Conservation (phyloP, 2,329 filamentous ascomycete genomes). For the Periglandula ipomoeae region DNA sequence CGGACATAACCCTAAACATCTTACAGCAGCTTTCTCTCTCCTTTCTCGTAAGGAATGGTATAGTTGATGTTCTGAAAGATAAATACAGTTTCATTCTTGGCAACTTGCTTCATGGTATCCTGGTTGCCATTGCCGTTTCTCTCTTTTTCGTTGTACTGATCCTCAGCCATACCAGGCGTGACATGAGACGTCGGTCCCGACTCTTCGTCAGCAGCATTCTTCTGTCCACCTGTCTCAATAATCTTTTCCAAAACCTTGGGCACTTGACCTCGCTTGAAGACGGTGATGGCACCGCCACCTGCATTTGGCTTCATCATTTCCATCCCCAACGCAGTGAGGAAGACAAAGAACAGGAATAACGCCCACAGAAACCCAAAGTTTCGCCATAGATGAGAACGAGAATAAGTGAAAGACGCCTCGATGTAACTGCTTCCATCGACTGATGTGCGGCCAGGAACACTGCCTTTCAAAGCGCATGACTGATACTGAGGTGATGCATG, state of each 20-base stretch:
- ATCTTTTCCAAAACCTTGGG: conserved; percentile 48
- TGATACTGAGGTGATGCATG: conserved; percentile 28
- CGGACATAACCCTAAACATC: conserved; percentile 79
- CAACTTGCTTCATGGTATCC: conserved; percentile 36
- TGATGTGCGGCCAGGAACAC: conserved; percentile 33
- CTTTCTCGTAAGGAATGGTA: conserved; percentile 45
- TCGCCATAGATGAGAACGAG: conserved; percentile 54
- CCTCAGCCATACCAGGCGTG: conserved; percentile 49
- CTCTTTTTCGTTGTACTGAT: conserved; percentile 13
- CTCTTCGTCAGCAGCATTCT: conserved; percentile 44
- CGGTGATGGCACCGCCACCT: conserved; percentile 48
- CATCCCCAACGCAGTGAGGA: conserved; percentile 60
- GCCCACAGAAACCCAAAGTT: conserved; percentile 73
- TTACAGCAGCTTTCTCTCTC: conserved; percentile 60
- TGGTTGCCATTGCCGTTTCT: conserved; percentile 19
- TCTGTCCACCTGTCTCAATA: conserved; percentile 41
- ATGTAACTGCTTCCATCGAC: conserved; percentile 51
- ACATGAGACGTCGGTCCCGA: conserved; percentile 31
- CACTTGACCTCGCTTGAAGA: conserved; percentile 55
- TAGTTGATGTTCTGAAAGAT: conserved; percentile 44
- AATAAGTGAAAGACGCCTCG: conserved; percentile 43
- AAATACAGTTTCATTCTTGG: conserved; percentile 51
- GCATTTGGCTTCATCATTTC: conserved; percentile 56
- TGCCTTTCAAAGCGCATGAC: conserved; percentile 42
- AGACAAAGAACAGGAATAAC: conserved; percentile 64